Percentiles rank a stretch among this genome's conserved stretches.
Evolutionary conservation across 1,284 basidiomycete species (phyloP).

Genomic region (Cystobasidium slooffiae): DNA sequence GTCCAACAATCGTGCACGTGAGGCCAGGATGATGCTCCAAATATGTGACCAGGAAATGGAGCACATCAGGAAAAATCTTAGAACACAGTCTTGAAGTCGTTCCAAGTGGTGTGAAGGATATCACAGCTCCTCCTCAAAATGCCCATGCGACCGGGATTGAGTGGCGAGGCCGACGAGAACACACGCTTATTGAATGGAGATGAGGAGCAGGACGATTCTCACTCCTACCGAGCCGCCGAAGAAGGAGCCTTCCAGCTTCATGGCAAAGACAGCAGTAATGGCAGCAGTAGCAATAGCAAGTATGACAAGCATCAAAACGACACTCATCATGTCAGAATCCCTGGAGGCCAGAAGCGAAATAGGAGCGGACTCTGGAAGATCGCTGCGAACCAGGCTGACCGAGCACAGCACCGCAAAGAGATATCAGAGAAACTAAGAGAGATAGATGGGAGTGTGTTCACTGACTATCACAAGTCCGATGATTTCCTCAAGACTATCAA

Average conservation of each 20-base stretch:
- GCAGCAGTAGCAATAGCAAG: neutral
- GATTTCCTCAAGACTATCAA: conserved; percentile 26
- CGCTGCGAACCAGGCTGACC: neutral
- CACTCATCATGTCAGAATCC: neutral
- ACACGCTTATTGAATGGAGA: neutral
- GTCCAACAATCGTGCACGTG: too few species aligned
- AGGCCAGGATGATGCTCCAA: too few species aligned
- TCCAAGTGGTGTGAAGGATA: neutral
- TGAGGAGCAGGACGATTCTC: neutral
- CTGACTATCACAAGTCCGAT: neutral
- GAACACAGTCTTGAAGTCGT: neutral
- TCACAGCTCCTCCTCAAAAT: neutral
- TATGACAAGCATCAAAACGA: neutral
- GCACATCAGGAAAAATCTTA: too few species aligned
- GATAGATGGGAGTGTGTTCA: conserved; percentile 4
- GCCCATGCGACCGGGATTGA: neutral
- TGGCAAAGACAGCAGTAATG: neutral
- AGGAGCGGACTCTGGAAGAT: neutral
- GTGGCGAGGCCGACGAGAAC: neutral
- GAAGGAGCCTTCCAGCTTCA: conserved; percentile 4
- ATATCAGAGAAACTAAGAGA: conserved; percentile 9
- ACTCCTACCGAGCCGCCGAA: neutral
- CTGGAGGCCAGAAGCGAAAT: neutral
- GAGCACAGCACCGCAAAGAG: conserved; percentile 22
- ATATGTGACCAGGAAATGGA: too few species aligned